These are phyloP conservation scores for Dioscorea alata DNA, from an alignment of 106 monocot species.

Conservation along the genomic window DNA sequence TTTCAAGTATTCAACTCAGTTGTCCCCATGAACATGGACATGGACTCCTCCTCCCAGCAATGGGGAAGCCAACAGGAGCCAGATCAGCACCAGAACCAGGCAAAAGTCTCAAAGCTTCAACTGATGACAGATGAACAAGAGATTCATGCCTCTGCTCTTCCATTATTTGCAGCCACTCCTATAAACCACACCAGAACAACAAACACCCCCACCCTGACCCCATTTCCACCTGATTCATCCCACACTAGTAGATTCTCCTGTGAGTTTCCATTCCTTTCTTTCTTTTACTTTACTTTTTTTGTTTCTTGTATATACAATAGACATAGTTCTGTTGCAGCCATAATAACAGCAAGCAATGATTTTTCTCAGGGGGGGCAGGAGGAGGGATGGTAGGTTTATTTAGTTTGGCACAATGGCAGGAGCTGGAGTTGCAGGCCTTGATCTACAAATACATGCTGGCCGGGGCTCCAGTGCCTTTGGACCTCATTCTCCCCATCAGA, in stretches of 20 bases:
- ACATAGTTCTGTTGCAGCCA: too few species aligned
- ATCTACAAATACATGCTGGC: conserved; percentile 51
- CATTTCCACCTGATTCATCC: conserved; percentile 1
- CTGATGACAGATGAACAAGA: conserved; percentile 9
- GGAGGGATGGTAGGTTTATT: conserved; percentile 20
- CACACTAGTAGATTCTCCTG: too few species aligned
- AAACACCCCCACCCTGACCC: not conserved
- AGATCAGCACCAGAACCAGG: conserved; percentile 6
- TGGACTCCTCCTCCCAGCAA: conserved; percentile 4
- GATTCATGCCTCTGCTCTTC: conserved; percentile 7
- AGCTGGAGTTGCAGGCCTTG: conserved; percentile 57
- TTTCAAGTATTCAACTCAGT: too few species aligned
- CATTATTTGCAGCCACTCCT: conserved; percentile 2
- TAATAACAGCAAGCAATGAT: not conserved
- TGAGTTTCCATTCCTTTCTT: not conserved
- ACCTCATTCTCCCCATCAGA: conserved; percentile 32
- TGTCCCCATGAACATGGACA: too few species aligned
- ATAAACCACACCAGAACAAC: not conserved
- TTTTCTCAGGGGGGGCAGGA: not conserved
- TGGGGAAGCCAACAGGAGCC: conserved; percentile 8
- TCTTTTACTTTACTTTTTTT: not conserved
- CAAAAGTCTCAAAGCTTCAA: conserved; percentile 9
- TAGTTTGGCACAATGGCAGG: conserved; percentile 41
- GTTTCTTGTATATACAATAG: too few species aligned
- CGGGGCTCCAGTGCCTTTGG: conserved; percentile 37